Base-by-base conservation (phyloP, 2,329 filamentous ascomycete genomes). In the Zalaria obscura region DNA sequence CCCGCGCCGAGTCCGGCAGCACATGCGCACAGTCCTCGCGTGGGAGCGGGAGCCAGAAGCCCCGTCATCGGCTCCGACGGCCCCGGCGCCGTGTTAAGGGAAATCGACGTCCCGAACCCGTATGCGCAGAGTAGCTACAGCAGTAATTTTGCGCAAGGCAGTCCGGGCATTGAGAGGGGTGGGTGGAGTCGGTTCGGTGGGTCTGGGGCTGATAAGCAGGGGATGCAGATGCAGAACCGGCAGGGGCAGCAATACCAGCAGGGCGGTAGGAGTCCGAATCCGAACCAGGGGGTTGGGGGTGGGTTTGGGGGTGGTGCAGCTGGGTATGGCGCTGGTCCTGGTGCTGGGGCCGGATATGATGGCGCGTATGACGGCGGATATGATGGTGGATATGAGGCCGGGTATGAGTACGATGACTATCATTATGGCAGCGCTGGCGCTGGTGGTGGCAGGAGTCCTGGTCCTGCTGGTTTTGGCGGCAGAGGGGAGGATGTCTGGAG, bases 61-160 rank as follows among this genome's bases (percentile, higher is more conserved):
- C 47, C 47, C 11, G 45, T 38, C 3, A 43, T 31, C 27, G 26
- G 35, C 6, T 34, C 27, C 5, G 35, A 18, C 6, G 40, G 36
- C 25, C 39, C 39, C 11, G n/a, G 10, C 7, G 28, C 25, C 34
- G 25, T 41, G 18, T 44, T 39, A 49, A 48, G 42, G 5, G 45
- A 47, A 27, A 47, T 47, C 25, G 43, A 41, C 2, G 58, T 60
- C 2, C 63, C 66, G 1, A 69, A 66, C 47, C 74, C 75, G 1
- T 49, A 72, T 66, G 10, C 72, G 3, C 61, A 70, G 35, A 68
- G 71, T 39, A 69, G 71, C 41, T 69, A 66, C 51, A 65, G 69
- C 40, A 47, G 51, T 27, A 39, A 46, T 11, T 50, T 50, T 35
- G 48, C 50, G 5, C 51, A 52, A 6, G 51, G 50, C 27, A 70